phyloP scores from a whole-genome alignment of 352 stramenopile genomes.

The Albugo laibachii region DNA sequence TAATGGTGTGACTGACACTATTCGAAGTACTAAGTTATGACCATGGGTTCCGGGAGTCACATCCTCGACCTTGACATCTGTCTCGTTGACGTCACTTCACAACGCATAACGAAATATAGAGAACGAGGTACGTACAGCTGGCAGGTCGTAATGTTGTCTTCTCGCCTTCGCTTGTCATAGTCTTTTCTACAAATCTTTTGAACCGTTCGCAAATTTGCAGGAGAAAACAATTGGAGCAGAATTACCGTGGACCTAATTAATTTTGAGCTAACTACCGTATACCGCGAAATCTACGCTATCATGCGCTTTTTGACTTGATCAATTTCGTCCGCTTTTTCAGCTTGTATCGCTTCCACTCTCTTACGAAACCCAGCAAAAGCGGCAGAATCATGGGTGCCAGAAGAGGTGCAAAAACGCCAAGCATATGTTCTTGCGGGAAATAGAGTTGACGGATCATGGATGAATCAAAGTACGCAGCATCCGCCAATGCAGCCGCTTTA shows the following conservation, averaged over 20 bases:
- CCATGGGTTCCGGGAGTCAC: slow-evolving; percentile 47
- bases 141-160: too few relatives aligned
- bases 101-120: too few relatives aligned
- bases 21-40: slow-evolving; percentile 59
- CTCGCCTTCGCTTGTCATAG: too few relatives aligned
- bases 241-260: too few relatives aligned
- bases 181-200: too few relatives aligned
- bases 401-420: slow-evolving; percentile 38
- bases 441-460: slow-evolving; percentile 58
- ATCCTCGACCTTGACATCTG: slow-evolving; percentile 66
- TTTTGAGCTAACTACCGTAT: too few relatives aligned
- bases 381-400: slow-evolving; percentile 37
- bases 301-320: neutral
- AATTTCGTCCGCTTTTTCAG: neutral
- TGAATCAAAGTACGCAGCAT: slow-evolving; percentile 41
- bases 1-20: slow-evolving; percentile 31
- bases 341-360: slow-evolving; percentile 23
- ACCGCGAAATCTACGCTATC: too few relatives aligned
- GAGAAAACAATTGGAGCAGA: too few relatives aligned
- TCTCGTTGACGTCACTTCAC: neutral
- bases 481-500: slow-evolving; percentile 22
- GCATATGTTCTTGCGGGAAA: slow-evolving; percentile 47
- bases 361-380: slow-evolving; percentile 28
- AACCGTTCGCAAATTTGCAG: too few relatives aligned
- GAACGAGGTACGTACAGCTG: too few relatives aligned